Evolutionary conservation across 768 basidiomycete species (phyloP).

Genomic region (Floccularia luteovirens): DNA sequence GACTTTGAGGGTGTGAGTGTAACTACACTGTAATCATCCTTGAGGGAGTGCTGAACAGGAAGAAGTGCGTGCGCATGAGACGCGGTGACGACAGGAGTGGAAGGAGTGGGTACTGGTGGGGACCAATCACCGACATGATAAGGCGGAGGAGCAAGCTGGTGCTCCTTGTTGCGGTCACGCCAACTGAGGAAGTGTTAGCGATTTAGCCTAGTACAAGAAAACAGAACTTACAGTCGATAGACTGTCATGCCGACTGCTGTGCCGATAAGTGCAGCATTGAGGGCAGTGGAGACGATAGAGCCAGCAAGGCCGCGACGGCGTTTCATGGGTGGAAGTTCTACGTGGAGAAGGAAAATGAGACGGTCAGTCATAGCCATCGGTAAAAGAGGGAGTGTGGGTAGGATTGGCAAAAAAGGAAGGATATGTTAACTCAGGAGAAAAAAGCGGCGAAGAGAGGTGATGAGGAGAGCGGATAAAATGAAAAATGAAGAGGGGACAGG

Average conservation of each 20-base stretch:
- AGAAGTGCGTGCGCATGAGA: no score
- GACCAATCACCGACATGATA: conserved; percentile 58
- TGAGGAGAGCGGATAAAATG: conserved; percentile 8
- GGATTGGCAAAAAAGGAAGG: conserved; percentile 8
- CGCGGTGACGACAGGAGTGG: no score
- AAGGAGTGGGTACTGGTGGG: no score
- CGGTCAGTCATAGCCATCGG: conserved; percentile 18
- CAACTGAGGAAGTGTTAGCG: conserved; percentile 36
- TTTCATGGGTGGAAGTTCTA: conserved; percentile 73
- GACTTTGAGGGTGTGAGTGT: conserved; percentile 30
- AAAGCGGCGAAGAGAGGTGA: conserved; percentile 4
- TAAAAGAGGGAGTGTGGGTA: conserved; percentile 5
- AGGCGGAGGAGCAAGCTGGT: conserved; percentile 45
- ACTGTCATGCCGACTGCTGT: conserved; percentile 84
- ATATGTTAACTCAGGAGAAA: conserved; percentile 4
- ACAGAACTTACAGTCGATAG: conserved; percentile 66
- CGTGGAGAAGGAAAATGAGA: conserved; percentile 39
- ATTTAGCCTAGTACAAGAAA: background rate
- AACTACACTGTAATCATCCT: no score
- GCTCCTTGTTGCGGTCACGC: conserved; percentile 66
- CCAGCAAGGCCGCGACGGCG: conserved; percentile 77
- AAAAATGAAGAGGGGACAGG: conserved; percentile 5
- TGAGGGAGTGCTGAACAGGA: no score
- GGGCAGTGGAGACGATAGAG: conserved; percentile 75
- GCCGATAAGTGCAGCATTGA: conserved; percentile 81